Evolutionary conservation across 768 basidiomycete genomes (phyloP).

Genomic region (Serendipita vermifera): DNA sequence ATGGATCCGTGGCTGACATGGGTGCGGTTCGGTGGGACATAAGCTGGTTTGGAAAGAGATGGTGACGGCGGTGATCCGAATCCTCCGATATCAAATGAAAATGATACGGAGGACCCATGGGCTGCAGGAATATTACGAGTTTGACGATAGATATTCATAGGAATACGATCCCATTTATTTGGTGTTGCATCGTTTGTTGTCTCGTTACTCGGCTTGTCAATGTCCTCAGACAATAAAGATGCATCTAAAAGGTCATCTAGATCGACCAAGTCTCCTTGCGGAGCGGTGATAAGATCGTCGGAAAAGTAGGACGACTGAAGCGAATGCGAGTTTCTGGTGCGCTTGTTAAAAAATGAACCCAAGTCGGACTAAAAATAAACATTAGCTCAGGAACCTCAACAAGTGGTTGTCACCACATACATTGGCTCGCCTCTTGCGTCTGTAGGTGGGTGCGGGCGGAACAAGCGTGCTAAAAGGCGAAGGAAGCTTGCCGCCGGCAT

Average conservation of each 20-base stretch:
- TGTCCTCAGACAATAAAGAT: slow-evolving; percentile 41
- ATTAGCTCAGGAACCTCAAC: not conserved
- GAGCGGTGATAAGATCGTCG: not conserved
- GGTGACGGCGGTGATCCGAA: not conserved
- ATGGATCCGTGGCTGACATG: slow-evolving; percentile 8
- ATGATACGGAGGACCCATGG: not conserved
- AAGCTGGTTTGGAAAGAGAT: not conserved
- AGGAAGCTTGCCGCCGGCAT: slow-evolving; percentile 4
- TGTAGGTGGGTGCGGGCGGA: not conserved
- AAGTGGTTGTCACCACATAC: not conserved
- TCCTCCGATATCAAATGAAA: not conserved
- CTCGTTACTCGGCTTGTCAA: slow-evolving; percentile 11
- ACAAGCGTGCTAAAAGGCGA: not conserved
- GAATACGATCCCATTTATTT: slow-evolving; percentile 60
- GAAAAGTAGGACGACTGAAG: not conserved
- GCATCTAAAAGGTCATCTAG: slow-evolving; percentile 69
- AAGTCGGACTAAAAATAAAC: not conserved
- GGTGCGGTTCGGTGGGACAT: not conserved
- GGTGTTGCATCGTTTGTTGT: slow-evolving; percentile 24
- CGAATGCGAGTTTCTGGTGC: not conserved
- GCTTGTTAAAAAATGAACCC: not conserved
- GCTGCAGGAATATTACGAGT: slow-evolving; percentile 27
- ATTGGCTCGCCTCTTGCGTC: slow-evolving; percentile 5
- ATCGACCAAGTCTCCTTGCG: slow-evolving; percentile 25
- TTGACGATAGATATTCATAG: slow-evolving; percentile 59